Conservation (phyloP, 2,329 filamentous ascomycete species). For the Xylariaceae sp. region DNA sequence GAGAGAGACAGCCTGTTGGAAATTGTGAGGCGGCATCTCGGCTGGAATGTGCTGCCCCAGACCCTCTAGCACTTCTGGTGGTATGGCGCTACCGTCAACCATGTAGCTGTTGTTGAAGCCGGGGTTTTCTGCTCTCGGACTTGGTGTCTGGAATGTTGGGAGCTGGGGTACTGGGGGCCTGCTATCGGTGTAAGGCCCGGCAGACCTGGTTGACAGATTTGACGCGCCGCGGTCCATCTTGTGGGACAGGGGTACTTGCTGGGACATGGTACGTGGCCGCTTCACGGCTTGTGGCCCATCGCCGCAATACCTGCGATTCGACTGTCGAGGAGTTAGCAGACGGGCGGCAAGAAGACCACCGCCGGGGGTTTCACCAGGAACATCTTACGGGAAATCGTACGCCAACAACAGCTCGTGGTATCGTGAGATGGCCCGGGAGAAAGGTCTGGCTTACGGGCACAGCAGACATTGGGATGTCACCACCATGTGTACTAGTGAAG, state of each 20-base stretch:
- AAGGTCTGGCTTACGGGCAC: conserved; percentile 23
- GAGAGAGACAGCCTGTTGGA: conserved; percentile 31
- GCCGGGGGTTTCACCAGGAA: conserved; percentile 11
- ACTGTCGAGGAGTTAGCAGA: conserved; percentile 22
- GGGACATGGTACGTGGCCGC: conserved; percentile 32
- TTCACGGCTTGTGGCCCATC: conserved; percentile 26
- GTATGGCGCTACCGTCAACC: conserved; percentile 29
- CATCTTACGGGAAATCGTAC: conserved; percentile 27
- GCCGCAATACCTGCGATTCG: conserved; percentile 19
- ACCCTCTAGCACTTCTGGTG: conserved; percentile 22
- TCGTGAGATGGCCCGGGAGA: conserved; percentile 27
- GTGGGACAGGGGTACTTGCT: conserved; percentile 29
- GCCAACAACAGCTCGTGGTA: conserved; percentile 25
- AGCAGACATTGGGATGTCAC: conserved; percentile 29
- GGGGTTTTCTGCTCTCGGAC: conserved; percentile 16
- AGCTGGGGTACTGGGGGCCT: conserved; percentile 34
- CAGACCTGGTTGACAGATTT: conserved; percentile 35
- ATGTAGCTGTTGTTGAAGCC: conserved; percentile 30
- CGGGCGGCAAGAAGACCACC: conserved; percentile 2
- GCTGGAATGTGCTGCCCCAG: conserved; percentile 24
- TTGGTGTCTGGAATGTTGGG: conserved; percentile 22
- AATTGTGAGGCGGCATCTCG: conserved; percentile 13
- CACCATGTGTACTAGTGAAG: conserved; percentile 21
- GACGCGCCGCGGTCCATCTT: conserved; percentile 43
- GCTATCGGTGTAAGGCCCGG: conserved; percentile 35